These are phyloP conservation scores for Boletus coccyginus DNA, from an alignment of 768 basidiomycete species.

Conservation along the genomic window DNA sequence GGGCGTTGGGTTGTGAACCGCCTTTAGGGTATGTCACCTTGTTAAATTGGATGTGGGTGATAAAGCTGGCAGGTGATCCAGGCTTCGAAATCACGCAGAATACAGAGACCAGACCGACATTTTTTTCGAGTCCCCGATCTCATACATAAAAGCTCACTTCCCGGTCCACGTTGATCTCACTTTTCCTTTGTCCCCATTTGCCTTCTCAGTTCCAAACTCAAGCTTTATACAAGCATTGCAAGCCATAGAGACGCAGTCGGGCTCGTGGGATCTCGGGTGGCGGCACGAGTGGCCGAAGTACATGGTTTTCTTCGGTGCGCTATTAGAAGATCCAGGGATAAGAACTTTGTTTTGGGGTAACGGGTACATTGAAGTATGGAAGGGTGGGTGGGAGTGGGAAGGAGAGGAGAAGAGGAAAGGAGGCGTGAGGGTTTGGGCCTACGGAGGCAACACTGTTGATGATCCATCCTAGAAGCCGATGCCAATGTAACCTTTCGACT, in stretches of 20 bases:
- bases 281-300: constrained; percentile 78
- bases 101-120: constrained; percentile 82
- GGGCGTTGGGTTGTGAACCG: constrained; percentile 93
- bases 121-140: constrained; percentile 71
- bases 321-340: constrained; percentile 57
- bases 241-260: constrained; percentile 27
- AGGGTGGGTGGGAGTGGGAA: constrained; percentile 75
- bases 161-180: constrained; percentile 55
- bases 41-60: not conserved
- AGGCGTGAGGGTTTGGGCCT: constrained; percentile 67
- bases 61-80: constrained; percentile 20
- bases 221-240: constrained; percentile 22
- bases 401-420: constrained; percentile 56
- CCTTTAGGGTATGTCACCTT: constrained; percentile 65
- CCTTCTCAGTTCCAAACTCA: constrained; percentile 49
- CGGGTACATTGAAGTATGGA: constrained; percentile 68
- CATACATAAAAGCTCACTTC: constrained; percentile 67
- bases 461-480: not conserved
- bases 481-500: not conserved
- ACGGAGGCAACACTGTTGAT: not conserved
- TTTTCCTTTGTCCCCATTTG: constrained; percentile 64
- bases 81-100: constrained; percentile 43
- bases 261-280: constrained; percentile 42
- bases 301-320: constrained; percentile 78
- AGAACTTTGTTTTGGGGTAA: constrained; percentile 42